A percentile compares a stretch with the other conserved stretches of the same genome.
These are phyloP conservation scores for Botryococcus braunii DNA, from an alignment of 163 green algal species.

Conservation along the genomic window DNA sequence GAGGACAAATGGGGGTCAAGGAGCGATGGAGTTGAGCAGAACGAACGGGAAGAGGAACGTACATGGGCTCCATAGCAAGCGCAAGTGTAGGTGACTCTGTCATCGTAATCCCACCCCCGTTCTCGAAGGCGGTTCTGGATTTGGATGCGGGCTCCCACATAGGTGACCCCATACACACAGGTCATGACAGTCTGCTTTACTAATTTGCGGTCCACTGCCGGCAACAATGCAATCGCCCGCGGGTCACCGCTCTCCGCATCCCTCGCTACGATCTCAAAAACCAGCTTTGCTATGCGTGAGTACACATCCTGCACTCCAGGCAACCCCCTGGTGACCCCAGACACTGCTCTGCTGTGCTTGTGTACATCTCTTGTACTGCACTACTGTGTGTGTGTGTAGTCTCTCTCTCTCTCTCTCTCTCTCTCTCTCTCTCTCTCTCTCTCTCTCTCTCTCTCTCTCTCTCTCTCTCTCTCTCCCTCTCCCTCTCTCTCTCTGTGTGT, in stretches of 20 bases:
- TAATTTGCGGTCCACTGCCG: constrained; percentile 78
- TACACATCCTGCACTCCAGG: constrained; percentile 69
- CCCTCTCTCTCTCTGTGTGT: too few relatives aligned
- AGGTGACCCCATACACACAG: constrained; percentile 95
- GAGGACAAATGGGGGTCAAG: too few relatives aligned
- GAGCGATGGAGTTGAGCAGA: not conserved
- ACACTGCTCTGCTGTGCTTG: too few relatives aligned
- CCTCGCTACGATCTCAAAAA: constrained; percentile 41
- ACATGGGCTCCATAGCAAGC: not conserved
- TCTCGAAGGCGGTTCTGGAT: constrained; percentile 75
- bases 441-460: too few relatives aligned
- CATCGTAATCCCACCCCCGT: constrained; percentile 53
- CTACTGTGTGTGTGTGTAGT: too few relatives aligned
- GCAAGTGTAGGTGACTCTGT: not conserved
- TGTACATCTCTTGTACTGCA: too few relatives aligned
- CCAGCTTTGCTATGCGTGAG: constrained; percentile 49
- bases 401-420: too few relatives aligned
- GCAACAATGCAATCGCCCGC: constrained; percentile 16
- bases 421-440: too few relatives aligned
- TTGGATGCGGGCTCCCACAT: constrained; percentile 73
- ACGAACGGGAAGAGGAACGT: not conserved
- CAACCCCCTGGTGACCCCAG: too few relatives aligned
- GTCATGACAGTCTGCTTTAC: constrained; percentile 98
- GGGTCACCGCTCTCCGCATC: constrained; percentile 32
- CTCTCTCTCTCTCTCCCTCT: too few relatives aligned